Conservation (phyloP, 1,139 yeast species). For the Candida tetrigidarum region DNA sequence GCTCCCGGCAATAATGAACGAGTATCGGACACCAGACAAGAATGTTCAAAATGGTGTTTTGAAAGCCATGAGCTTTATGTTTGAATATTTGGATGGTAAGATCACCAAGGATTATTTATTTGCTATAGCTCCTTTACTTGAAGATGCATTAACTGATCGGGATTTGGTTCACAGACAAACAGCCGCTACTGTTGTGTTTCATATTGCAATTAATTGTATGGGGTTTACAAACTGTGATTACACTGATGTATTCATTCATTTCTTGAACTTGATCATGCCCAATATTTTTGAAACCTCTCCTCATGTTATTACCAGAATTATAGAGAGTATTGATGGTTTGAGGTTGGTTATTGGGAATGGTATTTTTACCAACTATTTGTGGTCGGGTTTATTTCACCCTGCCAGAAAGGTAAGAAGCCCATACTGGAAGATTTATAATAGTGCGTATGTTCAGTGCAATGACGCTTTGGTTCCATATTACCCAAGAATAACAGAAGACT, state of each 20-base stretch:
- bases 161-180: slow-evolving; percentile 96
- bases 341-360: slow-evolving; percentile 81
- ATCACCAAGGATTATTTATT: slow-evolving; percentile 83
- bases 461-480: slow-evolving; percentile 85
- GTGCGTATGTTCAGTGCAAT: slow-evolving; percentile 71
- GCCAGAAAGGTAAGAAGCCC: slow-evolving; percentile 84
- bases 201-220: slow-evolving; percentile 76
- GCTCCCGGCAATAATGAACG: slow-evolving; percentile 96
- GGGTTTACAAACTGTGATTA: slow-evolving; percentile 81
- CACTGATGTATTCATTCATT: slow-evolving; percentile 62
- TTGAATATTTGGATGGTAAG: slow-evolving; percentile 83
- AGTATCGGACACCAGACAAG: slow-evolving; percentile 88
- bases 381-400: slow-evolving; percentile 94
- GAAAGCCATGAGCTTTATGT: slow-evolving; percentile 90
- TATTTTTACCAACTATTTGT: slow-evolving; percentile 68
- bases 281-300: slow-evolving; percentile 93
- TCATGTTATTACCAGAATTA: slow-evolving; percentile 82
- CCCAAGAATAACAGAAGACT: slow-evolving; percentile 59
- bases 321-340: slow-evolving; percentile 81
- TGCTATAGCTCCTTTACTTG: slow-evolving; percentile 78
- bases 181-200: slow-evolving; percentile 87
- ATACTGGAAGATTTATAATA: slow-evolving; percentile 85
- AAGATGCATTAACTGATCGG: slow-evolving; percentile 90
- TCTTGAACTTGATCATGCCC: slow-evolving; percentile 76
- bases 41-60: slow-evolving; percentile 96